Evolutionary conservation across 176 grass and related monocot species (phyloP).

Genomic region (Juncus inflexus): DNA sequence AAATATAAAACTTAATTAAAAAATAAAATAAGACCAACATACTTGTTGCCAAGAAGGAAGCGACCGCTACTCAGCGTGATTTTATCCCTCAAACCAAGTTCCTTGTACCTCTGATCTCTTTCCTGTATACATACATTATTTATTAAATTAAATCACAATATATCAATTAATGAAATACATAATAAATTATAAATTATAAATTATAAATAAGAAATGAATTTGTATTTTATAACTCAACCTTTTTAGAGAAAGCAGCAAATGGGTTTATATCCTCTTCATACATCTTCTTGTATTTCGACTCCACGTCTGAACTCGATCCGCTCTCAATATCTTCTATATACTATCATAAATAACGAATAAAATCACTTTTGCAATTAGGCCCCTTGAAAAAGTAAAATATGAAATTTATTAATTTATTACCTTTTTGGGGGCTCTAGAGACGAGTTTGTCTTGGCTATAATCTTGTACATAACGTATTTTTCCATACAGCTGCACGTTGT

Average conservation of each 20-base stretch:
- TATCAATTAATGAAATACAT: constrained; percentile 17
- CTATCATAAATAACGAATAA: constrained; percentile 32
- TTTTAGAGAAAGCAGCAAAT: constrained; percentile 99
- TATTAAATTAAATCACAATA: constrained; percentile 1
- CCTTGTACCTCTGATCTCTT: constrained; percentile 99
- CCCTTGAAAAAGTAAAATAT: not conserved
- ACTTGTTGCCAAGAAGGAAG: constrained; percentile 99
- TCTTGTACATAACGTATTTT: constrained; percentile 97
- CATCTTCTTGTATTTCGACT: constrained; percentile 98
- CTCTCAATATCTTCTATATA: constrained; percentile 99
- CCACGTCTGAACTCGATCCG: constrained; percentile 86
- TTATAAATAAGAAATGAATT: not conserved
- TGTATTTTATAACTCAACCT: constrained; percentile 41
- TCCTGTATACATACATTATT: constrained; percentile 48
- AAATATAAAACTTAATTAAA: constrained; percentile 4
- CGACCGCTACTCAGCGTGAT: constrained; percentile 98
- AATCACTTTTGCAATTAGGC: constrained; percentile 26
- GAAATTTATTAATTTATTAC: constrained; percentile 26
- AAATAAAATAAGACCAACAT: constrained; percentile 34
- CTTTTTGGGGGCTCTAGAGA: constrained; percentile 98
- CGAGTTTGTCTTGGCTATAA: constrained; percentile 89
- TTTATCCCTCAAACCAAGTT: constrained; percentile 98
- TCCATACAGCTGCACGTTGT: constrained; percentile 96
- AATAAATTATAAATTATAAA: constrained; percentile 8
- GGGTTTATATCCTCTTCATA: constrained; percentile 99